Conservation (phyloP, 768 basidiomycete genomes). For the Crepidotus variabilis region DNA sequence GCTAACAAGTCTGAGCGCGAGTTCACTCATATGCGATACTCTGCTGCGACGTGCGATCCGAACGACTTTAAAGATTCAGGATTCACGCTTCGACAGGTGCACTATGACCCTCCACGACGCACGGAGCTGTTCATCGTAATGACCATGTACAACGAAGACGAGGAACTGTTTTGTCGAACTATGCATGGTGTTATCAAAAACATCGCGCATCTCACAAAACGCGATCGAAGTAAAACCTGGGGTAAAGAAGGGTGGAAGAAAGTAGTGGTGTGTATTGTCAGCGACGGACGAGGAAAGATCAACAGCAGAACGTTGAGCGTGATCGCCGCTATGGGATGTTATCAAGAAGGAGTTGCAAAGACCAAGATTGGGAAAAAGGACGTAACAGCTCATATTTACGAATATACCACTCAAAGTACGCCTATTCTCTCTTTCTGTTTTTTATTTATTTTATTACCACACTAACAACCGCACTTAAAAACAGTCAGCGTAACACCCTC, state of each 20-base stretch:
- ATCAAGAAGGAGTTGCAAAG: conserved; percentile 93
- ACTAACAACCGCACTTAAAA: conserved; percentile 3
- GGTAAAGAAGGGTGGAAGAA: conserved; percentile 99
- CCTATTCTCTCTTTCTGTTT: conserved; percentile 8
- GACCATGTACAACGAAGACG: conserved; percentile 98
- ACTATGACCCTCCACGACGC: conserved; percentile 85
- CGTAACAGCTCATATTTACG: conserved; percentile 89
- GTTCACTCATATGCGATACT: conserved; percentile 95
- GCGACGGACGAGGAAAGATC: conserved; percentile 83
- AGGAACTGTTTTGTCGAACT: conserved; percentile 84
- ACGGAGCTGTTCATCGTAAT: conserved; percentile 97
- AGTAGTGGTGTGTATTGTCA: conserved; percentile 90
- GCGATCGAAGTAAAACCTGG: conserved; percentile 91
- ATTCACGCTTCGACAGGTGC: conserved; percentile 87
- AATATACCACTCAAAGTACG: conserved; percentile 89
- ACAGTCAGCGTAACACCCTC: conserved; percentile 78
- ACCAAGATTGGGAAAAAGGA: conserved; percentile 76
- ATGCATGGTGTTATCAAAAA: conserved; percentile 98
- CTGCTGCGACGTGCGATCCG: conserved; percentile 93
- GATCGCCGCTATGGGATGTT: conserved; percentile 89
- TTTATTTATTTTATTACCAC: not conserved
- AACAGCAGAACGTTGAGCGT: conserved; percentile 80
- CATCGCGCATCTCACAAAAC: conserved; percentile 80
- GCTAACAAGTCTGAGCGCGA: conserved; percentile 76
- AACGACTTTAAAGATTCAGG: conserved; percentile 81